Evolutionary conservation across 768 basidiomycete genomes (phyloP), one percentile per base, ranked within the genome.

Genomic region (Chalciporus sphaerocephalus): DNA sequence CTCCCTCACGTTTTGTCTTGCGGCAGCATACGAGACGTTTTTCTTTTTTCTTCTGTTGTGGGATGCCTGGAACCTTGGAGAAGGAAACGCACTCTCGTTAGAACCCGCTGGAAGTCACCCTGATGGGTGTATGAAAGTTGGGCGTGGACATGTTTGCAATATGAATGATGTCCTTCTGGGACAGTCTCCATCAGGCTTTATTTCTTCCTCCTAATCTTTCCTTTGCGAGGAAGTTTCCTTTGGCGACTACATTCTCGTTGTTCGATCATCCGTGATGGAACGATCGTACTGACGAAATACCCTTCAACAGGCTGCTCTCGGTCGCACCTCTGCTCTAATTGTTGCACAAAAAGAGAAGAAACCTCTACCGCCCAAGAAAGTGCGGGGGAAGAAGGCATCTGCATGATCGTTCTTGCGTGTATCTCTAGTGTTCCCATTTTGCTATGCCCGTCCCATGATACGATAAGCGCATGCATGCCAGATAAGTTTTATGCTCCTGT

Each of bases 111-210:
- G 84, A 87, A 60, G 66, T 56, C 67, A 67, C 76, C 70, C 37
- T 59, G 60, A 67, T 68, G 74, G n/a, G 74, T 70, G 69, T 65
- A 83, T 83, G 86, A 90, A 85, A 75, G 87, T 71, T 77, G 87
- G 86, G 88, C 79, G 88, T 92, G 87, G 88, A 92, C 83, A 87
- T 70, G 87, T 86, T 78, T 92, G 88, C 88, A 82, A 92, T 68
- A 92, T 62, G 68, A 56, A 74, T 33, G 2, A 21, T 8, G 58
- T 55, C 61, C 49, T 22, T 40, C 4, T 51, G 5, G 48, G 57
- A 55, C 42, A 32, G 52, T 65, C 58, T 33, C 56, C 52, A 50
- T 51, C n/a, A 50, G 5, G 32, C 38, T 5, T 15, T 32, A 15
- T 27, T 34, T 34, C 44, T 18, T 17, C 50, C 65, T 65, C 64